Conservation (phyloP, 1,284 basidiomycete species). For the Gomphus bonarii region DNA sequence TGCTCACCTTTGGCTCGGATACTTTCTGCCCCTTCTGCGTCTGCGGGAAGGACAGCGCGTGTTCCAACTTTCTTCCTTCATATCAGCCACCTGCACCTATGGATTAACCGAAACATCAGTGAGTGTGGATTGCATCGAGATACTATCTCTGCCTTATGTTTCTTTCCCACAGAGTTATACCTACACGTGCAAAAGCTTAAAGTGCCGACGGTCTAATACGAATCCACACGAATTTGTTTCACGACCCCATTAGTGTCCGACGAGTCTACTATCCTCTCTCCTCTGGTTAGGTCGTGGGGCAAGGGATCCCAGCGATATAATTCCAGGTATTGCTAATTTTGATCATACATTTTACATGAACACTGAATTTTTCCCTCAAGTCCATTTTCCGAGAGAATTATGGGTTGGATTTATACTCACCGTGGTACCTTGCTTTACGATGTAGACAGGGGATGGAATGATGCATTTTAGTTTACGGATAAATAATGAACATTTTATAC, state of each 20-base stretch:
- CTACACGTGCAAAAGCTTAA: neutral
- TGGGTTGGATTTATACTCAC: neutral
- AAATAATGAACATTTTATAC: too few species aligned
- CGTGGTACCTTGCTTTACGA: conserved; percentile 7
- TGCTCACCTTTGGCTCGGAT: too few species aligned
- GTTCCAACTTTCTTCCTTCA: neutral
- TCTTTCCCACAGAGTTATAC: neutral
- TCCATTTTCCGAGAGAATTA: neutral
- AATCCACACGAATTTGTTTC: neutral
- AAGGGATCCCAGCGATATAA: conserved; percentile 9
- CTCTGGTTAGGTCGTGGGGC: conserved; percentile 7
- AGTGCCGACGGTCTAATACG: neutral
- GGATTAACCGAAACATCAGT: neutral
- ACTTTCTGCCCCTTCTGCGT: too few species aligned
- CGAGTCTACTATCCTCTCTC: neutral
- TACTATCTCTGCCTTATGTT: neutral
- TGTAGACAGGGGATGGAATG: conserved; percentile 6
- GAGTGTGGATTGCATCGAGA: neutral
- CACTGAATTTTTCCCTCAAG: neutral
- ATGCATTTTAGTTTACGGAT: neutral
- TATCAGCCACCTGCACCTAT: neutral
- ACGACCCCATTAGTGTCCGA: neutral
- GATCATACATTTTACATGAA: neutral
- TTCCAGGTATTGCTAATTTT: neutral
- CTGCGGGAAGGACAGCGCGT: neutral